Conservation (phyloP, 345 rosid species). For the Zanthoxylum bungeanum region DNA sequence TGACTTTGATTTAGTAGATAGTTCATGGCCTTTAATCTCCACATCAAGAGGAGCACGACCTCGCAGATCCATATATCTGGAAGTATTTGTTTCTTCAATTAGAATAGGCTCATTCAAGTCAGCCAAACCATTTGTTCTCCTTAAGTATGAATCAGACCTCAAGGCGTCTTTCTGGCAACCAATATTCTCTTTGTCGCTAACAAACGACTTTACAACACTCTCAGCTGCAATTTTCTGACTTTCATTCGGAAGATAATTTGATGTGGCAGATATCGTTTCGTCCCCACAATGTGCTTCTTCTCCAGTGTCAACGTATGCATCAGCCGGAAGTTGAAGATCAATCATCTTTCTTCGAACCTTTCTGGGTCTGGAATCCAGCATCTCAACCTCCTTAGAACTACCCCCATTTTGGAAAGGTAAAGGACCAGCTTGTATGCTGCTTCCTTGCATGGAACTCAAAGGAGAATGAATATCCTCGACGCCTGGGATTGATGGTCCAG, state of each 20-base stretch:
- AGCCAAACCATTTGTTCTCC: conserved; percentile 42
- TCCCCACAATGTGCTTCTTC: conserved; percentile 34
- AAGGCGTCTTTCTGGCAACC: conserved; percentile 32
- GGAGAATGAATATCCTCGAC: conserved; percentile 53
- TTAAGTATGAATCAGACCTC: conserved; percentile 39
- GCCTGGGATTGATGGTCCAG: conserved; percentile 45
- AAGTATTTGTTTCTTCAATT: conserved; percentile 42
- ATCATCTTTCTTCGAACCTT: conserved; percentile 72
- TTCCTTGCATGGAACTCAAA: conserved; percentile 48
- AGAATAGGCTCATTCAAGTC: conserved; percentile 83
- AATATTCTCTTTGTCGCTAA: conserved; percentile 31
- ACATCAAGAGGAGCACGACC: conserved; percentile 25
- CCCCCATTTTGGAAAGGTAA: conserved; percentile 50
- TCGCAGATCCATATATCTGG: conserved; percentile 33
- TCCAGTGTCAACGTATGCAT: conserved; percentile 63
- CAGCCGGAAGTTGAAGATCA: conserved; percentile 88
- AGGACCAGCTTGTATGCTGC: conserved; percentile 44
- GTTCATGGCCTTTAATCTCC: conserved; percentile 35
- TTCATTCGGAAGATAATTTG: conserved; percentile 48
- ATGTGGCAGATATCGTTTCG: conserved; percentile 33
- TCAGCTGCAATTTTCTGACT: conserved; percentile 31
- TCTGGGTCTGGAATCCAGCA: conserved; percentile 62
- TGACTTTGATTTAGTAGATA: conserved; percentile 28
- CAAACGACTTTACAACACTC: conserved; percentile 33
- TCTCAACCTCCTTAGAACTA: conserved; percentile 50